Percentiles rank a stretch among this genome's conserved stretches.
Conservation (phyloP, 1,284 basidiomycete genomes). For the Malassezia psittaci region DNA sequence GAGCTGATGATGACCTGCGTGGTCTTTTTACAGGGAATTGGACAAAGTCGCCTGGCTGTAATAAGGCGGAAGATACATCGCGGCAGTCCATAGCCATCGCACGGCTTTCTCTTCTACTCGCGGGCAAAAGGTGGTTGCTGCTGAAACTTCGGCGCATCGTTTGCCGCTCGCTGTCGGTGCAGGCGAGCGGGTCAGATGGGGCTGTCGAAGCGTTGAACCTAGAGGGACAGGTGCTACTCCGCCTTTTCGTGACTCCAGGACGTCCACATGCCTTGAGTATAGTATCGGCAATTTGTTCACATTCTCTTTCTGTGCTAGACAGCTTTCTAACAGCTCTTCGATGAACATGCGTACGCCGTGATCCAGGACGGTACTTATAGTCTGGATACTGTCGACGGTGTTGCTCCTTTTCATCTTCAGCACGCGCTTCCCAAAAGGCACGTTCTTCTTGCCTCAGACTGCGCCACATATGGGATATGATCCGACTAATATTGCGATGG, state of each 20-base stretch:
- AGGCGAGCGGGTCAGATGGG: not conserved
- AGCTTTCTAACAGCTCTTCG: conserved; percentile 28
- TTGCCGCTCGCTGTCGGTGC: not conserved
- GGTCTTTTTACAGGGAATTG: not conserved
- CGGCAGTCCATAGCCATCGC: not conserved
- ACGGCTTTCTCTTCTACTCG: not conserved
- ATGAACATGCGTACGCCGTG: conserved; percentile 18
- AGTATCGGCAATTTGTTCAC: conserved; percentile 33
- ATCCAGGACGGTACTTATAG: conserved; percentile 37
- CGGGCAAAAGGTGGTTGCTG: not conserved
- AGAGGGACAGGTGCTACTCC: not conserved
- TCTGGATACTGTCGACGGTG: conserved; percentile 32
- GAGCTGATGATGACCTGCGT: conserved; percentile 2
- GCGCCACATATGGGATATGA: conserved; percentile 45
- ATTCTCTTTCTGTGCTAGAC: conserved; percentile 32
- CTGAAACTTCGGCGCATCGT: not conserved
- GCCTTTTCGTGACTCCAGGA: conserved; percentile 18
- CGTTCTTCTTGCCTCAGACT: conserved; percentile 30
- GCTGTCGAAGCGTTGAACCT: no score
- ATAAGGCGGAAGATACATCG: not conserved
- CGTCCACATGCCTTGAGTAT: conserved; percentile 35
- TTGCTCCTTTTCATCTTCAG: conserved; percentile 31
- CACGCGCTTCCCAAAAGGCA: conserved; percentile 27
- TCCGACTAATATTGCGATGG: conserved; percentile 61
- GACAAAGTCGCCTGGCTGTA: not conserved